Evolutionary conservation across 1,284 basidiomycete genomes (phyloP).

Genomic region (Vanrija pseudolonga): DNA sequence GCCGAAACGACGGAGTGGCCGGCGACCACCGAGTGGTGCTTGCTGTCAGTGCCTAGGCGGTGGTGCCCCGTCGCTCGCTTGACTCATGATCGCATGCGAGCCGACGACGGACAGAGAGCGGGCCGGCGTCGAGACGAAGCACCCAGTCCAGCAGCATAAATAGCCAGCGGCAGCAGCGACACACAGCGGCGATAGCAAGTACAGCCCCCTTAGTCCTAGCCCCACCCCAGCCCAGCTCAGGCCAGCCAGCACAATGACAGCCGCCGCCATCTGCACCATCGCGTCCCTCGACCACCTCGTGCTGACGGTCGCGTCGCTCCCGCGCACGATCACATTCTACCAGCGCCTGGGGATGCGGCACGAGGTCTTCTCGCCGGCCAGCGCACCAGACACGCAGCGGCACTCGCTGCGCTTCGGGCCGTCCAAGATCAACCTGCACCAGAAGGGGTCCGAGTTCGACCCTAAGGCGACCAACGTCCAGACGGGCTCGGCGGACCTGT

Average conservation of each 20-base stretch:
- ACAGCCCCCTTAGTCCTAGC: too few species aligned
- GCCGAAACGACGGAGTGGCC: too few species aligned
- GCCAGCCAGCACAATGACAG: background rate
- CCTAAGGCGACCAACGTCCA: constrained; percentile 6
- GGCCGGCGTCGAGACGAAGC: too few species aligned
- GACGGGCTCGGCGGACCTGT: constrained; percentile 13
- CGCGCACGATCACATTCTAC: constrained; percentile 10
- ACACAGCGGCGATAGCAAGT: too few species aligned
- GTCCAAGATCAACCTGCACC: constrained; percentile 18
- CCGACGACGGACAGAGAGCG: too few species aligned
- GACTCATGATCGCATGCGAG: too few species aligned
- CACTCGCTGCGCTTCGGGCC: constrained; percentile 11
- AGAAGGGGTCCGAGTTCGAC: constrained; percentile 11
- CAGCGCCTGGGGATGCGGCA: constrained; percentile 13
- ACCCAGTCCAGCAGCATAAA: too few species aligned
- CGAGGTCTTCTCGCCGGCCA: constrained; percentile 5
- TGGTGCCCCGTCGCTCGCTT: too few species aligned
- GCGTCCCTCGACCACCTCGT: constrained; percentile 15
- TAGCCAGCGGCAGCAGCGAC: too few species aligned
- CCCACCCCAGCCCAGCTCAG: too few species aligned
- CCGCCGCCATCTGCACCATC: constrained; percentile 1
- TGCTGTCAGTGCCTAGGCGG: too few species aligned
- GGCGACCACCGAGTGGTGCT: too few species aligned
- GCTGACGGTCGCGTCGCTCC: constrained; percentile 14
- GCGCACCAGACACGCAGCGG: background rate